Evolutionary conservation across 257 asterid species (phyloP), one percentile per base, ranked within the genome.

Genomic region (Linaria vulgaris): DNA sequence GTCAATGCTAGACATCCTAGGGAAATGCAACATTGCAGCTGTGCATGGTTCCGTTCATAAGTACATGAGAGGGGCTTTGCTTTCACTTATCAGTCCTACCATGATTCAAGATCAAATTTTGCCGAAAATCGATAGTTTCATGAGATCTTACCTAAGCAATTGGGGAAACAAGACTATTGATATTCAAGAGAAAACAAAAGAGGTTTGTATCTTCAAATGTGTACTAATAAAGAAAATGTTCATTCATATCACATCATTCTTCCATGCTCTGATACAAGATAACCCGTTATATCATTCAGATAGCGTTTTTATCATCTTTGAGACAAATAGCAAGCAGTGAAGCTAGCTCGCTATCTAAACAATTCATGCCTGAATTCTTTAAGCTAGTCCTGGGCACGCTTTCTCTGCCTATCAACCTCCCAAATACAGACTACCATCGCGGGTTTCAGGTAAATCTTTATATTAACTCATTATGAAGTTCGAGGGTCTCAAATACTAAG

Each of bases 371-470:
- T 15, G 97, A 88, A 57, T 94, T 94, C 80, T 94, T 87, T 48
- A 94, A 85, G 70, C 76, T 94, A 5, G 97, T 90, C 9, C n/a
- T 94, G 6, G 99, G 99, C 60, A 90, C 97, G 44, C 95, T 94
- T 45, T 94, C 99, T 6, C 79, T 94, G 39, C 99, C 99, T 4
- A 86, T 94, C 61, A 94, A 88, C 77, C 87, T 94, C 63, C 99
- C 96, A 19, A 73, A 72, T 41, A 94, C 99, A 51, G 90, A 90
- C 59, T 94, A 94, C 44, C 82, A 69, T 37, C 76, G 87, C 0
- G 99, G 96, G 1, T 74, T 85, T 73, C 99, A 89, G 94, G 98
- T 91, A 82, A 75, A 60, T 19, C 31, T 41, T 30, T 44, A 53
- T 56, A 16, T 39, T 16, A 27, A 9, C 23, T 39, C 4, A 58